Evolutionary conservation across 306 rosid genomes (phyloP), one percentile per base, ranked within the genome.

Genomic region (Benincasa hispida): DNA sequence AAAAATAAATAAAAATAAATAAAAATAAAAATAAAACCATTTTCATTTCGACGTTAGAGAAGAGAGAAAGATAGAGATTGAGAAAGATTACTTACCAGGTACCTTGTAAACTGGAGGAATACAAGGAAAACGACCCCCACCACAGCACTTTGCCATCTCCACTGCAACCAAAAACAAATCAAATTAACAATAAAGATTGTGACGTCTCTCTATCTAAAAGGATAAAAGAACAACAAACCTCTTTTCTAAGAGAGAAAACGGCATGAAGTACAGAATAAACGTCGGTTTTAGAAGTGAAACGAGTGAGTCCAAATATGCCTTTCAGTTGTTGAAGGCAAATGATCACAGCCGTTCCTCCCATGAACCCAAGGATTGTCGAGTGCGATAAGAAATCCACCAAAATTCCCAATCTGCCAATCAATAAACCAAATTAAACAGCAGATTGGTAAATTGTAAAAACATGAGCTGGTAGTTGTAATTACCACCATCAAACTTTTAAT

Each of bases 311-410:
- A 32, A 93, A 79, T 0, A 93, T 10, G 24, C 97, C 96, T 84
- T 87, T 93, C 2, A 93, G 72, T 67, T 93, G 98, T 78, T 88
- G 91, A 21, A 87, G 81, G 80, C 76, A 85, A 19, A 93, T 91
- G 35, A 91, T 83, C 4, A 81, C 48, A 18, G 98, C 93, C 1
- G 97, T 93, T 2, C 98, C 98, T 76, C 87, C 90, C 97, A 93
- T 91, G 75, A 93, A 93, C 14, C 97, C 98, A 48, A 88, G 82
- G 63, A 93, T 91, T 51, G 98, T 91, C 19, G 98, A 85, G 84
- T 91, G 97, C 3, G 98, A 91, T 77, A 93, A 87, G 84, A 93
- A 93, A 82, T 93, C 98, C 72, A 93, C 97, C 65, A 93, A 77
- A 73, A 93, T 90, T 60, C 98, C 97, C 24, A 93, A 24, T 82